Percentiles rank a stretch among this genome's conserved stretches.
These are phyloP conservation scores for Pichia cabralensis DNA, from an alignment of 805 yeast species.

Conservation along the genomic window DNA sequence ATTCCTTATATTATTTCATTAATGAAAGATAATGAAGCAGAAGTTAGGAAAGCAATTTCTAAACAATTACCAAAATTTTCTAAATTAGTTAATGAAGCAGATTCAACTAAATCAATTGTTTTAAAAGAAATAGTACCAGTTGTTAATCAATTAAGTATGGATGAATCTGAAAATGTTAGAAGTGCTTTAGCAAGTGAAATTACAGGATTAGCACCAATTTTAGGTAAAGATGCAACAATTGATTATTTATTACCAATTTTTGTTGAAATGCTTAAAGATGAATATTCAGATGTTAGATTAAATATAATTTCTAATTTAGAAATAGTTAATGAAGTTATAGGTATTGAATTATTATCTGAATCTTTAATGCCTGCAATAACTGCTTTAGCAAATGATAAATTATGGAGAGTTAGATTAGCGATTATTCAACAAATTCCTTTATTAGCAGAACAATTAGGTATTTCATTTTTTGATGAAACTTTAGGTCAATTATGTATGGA, in stretches of 20 bases:
- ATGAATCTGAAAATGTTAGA: constrained; percentile 87
- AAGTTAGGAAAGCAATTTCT: constrained; percentile 90
- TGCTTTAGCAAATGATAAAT: constrained; percentile 90
- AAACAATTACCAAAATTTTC: constrained; percentile 80
- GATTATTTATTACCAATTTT: constrained; percentile 79
- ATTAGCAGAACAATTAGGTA: constrained; percentile 89
- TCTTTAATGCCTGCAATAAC: constrained; percentile 91
- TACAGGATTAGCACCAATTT: constrained; percentile 74
- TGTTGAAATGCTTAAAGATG: constrained; percentile 90
- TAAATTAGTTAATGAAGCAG: constrained; percentile 32
- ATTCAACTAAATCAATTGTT: constrained; percentile 42
- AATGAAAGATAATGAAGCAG: constrained; percentile 91
- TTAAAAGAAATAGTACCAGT: constrained; percentile 70
- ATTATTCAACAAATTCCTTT: constrained; percentile 94
- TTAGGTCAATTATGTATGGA: constrained; percentile 83
- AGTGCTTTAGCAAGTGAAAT: constrained; percentile 85
- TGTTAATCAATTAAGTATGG: constrained; percentile 75
- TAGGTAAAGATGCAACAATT: constrained; percentile 77
- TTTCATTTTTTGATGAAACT: constrained; percentile 85
- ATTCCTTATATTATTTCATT: constrained; percentile 65
- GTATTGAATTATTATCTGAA: constrained; percentile 78
- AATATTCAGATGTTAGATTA: constrained; percentile 90
- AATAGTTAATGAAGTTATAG: constrained; percentile 87
- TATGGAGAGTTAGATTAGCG: constrained; percentile 96
- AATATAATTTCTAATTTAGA: constrained; percentile 89